Evolutionary conservation across 306 rosid species (phyloP), one percentile per base, ranked within the genome.

Genomic region (Coriaria nepalensis): DNA sequence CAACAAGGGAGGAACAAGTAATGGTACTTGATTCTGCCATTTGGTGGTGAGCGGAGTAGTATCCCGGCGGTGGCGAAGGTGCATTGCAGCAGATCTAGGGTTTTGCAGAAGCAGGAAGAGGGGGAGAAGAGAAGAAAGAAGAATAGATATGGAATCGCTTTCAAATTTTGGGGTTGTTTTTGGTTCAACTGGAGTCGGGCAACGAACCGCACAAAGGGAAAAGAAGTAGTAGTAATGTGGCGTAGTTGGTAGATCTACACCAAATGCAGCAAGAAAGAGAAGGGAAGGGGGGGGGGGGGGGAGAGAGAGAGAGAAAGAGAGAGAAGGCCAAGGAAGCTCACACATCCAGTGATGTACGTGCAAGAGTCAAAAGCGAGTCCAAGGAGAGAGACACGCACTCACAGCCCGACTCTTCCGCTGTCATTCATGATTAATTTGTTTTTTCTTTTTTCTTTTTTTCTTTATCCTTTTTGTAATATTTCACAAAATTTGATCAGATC

Each of bases 31-130:
- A 73, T 85, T 90, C 36, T 79, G 94, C 98, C 98, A 90, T 63
- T 77, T 76, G 35, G 78, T 76, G 40, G 92, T 72, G 42, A 80
- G 62, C 51, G 98, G 94, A 57, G 98, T 72, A 11, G 81, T 69
- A 62, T 90, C 98, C 45, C 95, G 92, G 61, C 98, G 95, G 29
- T 74, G 98, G 45, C 95, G 95, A 51, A 90, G 87, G 51, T 80
- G 94, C 45, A 85, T 86, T 93, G 83, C 77, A 33, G 71, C 72
- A 73, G 98, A 90, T 90, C 98, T 90, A 85, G 87, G 95, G 80
- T 83, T 84, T 67, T 13, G 48, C 53, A 8, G 60, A 48, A 53
- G 33, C 9, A 2, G 43, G 13, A 5, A 42, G n/a, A 2, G 35
- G 12, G 33, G 43, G 47, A 39, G 37, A 52, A 37, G 66, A 52